These are phyloP conservation scores for Hortiboletus campestris DNA, from an alignment of 768 basidiomycete species.

Conservation along the genomic window DNA sequence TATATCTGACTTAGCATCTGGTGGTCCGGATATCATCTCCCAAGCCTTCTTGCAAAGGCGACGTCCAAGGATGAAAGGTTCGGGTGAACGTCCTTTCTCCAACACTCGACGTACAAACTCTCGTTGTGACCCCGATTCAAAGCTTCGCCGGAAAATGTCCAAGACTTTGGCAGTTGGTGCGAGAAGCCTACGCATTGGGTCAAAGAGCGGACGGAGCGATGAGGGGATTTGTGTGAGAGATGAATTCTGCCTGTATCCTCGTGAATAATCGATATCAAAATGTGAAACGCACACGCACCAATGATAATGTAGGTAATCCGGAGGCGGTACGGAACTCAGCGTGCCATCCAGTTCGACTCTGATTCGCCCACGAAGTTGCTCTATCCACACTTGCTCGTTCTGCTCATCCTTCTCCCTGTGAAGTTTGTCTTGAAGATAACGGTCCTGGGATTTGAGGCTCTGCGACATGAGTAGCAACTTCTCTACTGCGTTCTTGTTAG, in stretches of 20 bases:
- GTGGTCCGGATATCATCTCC: constrained; percentile 35
- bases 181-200: constrained; percentile 53
- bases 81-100: constrained; percentile 62
- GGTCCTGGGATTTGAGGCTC: constrained; percentile 50
- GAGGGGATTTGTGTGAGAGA: constrained; percentile 60
- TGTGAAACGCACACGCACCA: constrained; percentile 37
- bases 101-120: constrained; percentile 56
- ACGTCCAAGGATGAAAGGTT: constrained; percentile 50
- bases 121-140: constrained; percentile 56
- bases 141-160: constrained; percentile 48
- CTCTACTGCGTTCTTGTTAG: constrained; percentile 50
- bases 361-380: constrained; percentile 19
- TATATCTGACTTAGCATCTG: constrained; percentile 27
- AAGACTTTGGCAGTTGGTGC: constrained; percentile 55
- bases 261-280: not conserved
- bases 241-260: constrained; percentile 42
- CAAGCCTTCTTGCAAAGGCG: constrained; percentile 40
- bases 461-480: constrained; percentile 59
- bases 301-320: constrained; percentile 27
- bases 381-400: constrained; percentile 45
- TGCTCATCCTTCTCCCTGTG: constrained; percentile 50
- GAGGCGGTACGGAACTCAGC: constrained; percentile 27
- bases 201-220: constrained; percentile 50
- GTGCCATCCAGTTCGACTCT: constrained; percentile 28
- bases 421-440: constrained; percentile 27